Percentiles rank a stretch among this genome's conserved stretches.
These are phyloP conservation scores for Mycena filopes DNA, from an alignment of 768 basidiomycete genomes.

Conservation along the genomic window DNA sequence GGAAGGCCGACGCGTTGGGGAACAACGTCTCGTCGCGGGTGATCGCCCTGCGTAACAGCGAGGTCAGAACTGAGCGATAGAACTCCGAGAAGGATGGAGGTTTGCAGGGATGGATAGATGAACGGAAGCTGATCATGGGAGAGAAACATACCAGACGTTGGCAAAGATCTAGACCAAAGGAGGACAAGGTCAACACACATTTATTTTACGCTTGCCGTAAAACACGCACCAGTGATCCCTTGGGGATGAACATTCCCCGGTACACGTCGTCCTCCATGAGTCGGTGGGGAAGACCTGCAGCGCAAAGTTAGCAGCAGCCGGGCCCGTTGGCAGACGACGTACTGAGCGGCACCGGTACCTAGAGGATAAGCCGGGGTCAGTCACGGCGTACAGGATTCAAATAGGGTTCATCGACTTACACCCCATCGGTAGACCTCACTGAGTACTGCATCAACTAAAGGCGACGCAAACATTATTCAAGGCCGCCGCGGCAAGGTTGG, in stretches of 20 bases:
- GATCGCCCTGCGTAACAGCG: constrained; percentile 49
- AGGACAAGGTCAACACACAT: neutral
- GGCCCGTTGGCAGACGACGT: constrained; percentile 40
- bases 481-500: neutral
- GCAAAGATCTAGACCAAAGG: constrained; percentile 54
- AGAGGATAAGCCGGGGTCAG: neutral
- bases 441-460: constrained; percentile 61
- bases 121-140: neutral
- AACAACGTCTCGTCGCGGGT: constrained; percentile 62
- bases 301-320: neutral
- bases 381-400: neutral
- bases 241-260: constrained; percentile 65
- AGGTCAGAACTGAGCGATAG: constrained; percentile 15
- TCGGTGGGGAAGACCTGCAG: constrained; percentile 69
- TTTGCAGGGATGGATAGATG: constrained; percentile 37
- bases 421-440: constrained; percentile 68
- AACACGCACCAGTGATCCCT: constrained; percentile 64
- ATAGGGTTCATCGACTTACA: neutral
- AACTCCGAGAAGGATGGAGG: constrained; percentile 19
- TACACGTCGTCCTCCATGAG: constrained; percentile 75
- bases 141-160: constrained; percentile 64
- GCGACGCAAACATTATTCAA: neutral
- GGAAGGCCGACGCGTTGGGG: constrained; percentile 39
- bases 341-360: constrained; percentile 67
- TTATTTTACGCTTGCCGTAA: neutral